Evolutionary conservation across 345 rosid species (phyloP).

Genomic region (Aquilaria sinensis): DNA sequence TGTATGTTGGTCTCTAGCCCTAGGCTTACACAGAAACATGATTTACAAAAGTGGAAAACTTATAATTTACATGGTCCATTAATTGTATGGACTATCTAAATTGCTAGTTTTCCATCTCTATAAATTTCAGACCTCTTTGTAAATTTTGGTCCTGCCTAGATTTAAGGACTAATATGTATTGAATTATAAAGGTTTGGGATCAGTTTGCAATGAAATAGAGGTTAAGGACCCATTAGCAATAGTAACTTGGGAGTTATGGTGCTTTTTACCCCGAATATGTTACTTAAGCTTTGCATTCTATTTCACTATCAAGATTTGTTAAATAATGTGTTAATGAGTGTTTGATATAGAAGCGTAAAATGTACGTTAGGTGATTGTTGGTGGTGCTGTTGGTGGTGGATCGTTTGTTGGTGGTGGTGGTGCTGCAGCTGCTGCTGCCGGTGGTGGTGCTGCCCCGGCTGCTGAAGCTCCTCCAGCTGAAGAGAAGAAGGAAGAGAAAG

Average conservation of each 20-base stretch:
- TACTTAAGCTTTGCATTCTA: background rate
- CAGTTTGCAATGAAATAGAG: too few species aligned
- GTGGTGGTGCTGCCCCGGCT: constrained; percentile 39
- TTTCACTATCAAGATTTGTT: too few species aligned
- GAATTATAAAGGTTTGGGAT: too few species aligned
- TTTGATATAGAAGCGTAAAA: background rate
- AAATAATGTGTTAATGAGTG: background rate
- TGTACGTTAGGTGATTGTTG: constrained; percentile 31
- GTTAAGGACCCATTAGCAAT: background rate
- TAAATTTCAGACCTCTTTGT: too few species aligned
- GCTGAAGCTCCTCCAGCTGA: constrained; percentile 45
- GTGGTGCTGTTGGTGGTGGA: constrained; percentile 46
- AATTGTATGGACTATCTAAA: too few species aligned
- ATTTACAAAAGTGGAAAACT: too few species aligned
- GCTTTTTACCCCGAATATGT: background rate
- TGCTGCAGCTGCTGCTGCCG: constrained; percentile 29
- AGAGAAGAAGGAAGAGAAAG: constrained; percentile 57
- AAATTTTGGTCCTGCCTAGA: too few species aligned
- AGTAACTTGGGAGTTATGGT: background rate
- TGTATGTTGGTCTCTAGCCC: too few species aligned
- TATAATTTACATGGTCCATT: too few species aligned
- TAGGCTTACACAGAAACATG: too few species aligned
- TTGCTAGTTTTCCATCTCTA: too few species aligned
- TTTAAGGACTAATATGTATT: too few species aligned
- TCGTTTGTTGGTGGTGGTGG: constrained; percentile 44